A percentile compares a stretch with the other conserved stretches of the same genome.
These are phyloP conservation scores for Drechslerella dactyloides DNA, from an alignment of 2,329 filamentous ascomycete genomes.

Conservation along the genomic window DNA sequence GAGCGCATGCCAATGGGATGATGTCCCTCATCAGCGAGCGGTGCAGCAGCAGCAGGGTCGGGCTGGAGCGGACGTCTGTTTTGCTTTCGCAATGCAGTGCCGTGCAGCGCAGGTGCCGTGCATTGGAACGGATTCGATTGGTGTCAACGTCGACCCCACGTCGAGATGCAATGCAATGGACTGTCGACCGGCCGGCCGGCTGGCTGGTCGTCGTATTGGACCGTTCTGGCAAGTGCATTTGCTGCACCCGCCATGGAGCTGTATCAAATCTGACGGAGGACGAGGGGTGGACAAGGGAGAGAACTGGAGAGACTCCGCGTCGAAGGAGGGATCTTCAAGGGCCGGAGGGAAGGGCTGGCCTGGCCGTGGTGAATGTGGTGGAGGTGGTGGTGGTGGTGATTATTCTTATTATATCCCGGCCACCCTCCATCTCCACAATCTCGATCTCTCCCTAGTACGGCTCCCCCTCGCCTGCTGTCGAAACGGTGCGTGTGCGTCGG, in stretches of 20 bases:
- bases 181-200: too few species aligned
- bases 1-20: constrained; percentile 36
- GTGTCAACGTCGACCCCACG: neutral
- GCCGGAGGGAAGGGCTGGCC: neutral
- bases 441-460: constrained; percentile 4
- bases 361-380: neutral
- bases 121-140: too few species aligned
- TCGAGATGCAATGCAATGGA: neutral
- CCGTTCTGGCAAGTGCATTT: neutral
- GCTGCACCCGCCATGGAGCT: neutral
- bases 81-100: neutral
- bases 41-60: neutral
- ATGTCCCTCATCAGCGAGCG: constrained; percentile 30
- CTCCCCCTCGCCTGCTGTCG: constrained; percentile 3
- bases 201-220: too few species aligned
- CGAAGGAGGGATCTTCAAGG: neutral
- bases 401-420: constrained; percentile 30
- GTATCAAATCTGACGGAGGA: neutral
- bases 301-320: neutral
- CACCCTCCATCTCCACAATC: constrained; percentile 36
- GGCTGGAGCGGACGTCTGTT: constrained; percentile 2
- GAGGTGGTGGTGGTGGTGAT: neutral
- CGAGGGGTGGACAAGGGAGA: neutral
- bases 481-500: constrained; percentile 29
- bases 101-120: neutral